Conservation (phyloP, 768 basidiomycete species). For the Serendipita sp. region DNA sequence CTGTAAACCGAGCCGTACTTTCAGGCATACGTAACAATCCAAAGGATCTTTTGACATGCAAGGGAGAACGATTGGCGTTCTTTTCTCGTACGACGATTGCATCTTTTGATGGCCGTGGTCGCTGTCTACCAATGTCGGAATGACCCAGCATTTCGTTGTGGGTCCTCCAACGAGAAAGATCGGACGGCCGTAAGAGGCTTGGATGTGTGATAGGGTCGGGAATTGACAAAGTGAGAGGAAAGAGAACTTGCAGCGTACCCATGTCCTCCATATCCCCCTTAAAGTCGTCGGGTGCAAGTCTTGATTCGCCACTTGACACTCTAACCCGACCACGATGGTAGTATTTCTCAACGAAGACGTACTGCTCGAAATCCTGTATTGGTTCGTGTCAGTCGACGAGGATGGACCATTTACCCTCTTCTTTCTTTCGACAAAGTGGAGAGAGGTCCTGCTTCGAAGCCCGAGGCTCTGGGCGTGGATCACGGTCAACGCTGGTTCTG, state of each 20-base stretch:
- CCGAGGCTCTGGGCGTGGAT: neutral
- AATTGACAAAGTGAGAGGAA: constrained; percentile 33
- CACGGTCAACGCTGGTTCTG: neutral
- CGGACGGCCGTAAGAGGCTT: constrained; percentile 53
- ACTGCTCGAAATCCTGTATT: neutral
- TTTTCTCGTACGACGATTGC: constrained; percentile 41
- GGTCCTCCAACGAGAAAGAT: constrained; percentile 90
- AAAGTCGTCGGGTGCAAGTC: constrained; percentile 23
- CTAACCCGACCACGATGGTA: neutral
- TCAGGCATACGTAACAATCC: constrained; percentile 65
- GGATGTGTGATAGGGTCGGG: constrained; percentile 71
- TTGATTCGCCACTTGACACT: neutral
- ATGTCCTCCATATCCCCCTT: no score
- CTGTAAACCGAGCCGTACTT: constrained; percentile 62
- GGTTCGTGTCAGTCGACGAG: neutral
- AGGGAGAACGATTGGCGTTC: constrained; percentile 30
- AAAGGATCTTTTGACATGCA: constrained; percentile 38
- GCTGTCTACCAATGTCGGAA: constrained; percentile 90
- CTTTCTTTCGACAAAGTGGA: neutral
- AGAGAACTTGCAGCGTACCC: no score
- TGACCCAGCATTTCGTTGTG: constrained; percentile 77
- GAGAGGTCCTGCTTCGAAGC: neutral
- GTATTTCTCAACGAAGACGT: neutral
- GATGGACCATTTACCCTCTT: neutral
- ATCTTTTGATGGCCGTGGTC: constrained; percentile 60